Conservation (phyloP, 2,329 filamentous ascomycete species). For the Colletotrichum australisinense region DNA sequence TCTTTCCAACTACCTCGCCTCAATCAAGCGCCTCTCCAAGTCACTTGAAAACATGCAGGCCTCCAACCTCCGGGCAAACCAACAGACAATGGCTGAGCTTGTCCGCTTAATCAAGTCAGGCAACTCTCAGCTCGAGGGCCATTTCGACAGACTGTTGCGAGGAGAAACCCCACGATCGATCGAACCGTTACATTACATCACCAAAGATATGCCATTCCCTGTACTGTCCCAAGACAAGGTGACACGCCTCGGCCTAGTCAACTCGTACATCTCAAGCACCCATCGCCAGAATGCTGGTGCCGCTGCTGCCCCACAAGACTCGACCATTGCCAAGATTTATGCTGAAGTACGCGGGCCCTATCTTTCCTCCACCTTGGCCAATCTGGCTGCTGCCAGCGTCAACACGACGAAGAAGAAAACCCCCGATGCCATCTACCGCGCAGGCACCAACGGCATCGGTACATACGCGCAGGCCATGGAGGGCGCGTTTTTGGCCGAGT, state of each 20-base stretch:
- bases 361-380: constrained; percentile 83
- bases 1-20: constrained; percentile 85
- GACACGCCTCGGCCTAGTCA: constrained; percentile 82
- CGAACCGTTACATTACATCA: constrained; percentile 92
- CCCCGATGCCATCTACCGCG: constrained; percentile 84
- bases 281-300: constrained; percentile 57
- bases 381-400: constrained; percentile 87
- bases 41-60: constrained; percentile 86
- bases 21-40: constrained; percentile 88
- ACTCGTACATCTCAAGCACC: constrained; percentile 77
- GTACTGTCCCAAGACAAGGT: constrained; percentile 80
- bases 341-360: constrained; percentile 89
- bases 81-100: constrained; percentile 86
- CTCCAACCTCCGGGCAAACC: constrained; percentile 92
- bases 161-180: constrained; percentile 82
- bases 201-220: constrained; percentile 89
- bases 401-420: constrained; percentile 85
- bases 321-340: constrained; percentile 84
- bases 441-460: constrained; percentile 90
- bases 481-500: constrained; percentile 87
- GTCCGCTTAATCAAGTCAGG: constrained; percentile 82
- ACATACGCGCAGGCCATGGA: constrained; percentile 91
- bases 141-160: constrained; percentile 82
- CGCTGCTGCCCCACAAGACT: constrained; percentile 62
- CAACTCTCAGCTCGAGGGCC: constrained; percentile 83